Evolutionary conservation across 768 basidiomycete species (phyloP), one percentile per base, ranked within the genome.

Genomic region (Tricholomella constricta): DNA sequence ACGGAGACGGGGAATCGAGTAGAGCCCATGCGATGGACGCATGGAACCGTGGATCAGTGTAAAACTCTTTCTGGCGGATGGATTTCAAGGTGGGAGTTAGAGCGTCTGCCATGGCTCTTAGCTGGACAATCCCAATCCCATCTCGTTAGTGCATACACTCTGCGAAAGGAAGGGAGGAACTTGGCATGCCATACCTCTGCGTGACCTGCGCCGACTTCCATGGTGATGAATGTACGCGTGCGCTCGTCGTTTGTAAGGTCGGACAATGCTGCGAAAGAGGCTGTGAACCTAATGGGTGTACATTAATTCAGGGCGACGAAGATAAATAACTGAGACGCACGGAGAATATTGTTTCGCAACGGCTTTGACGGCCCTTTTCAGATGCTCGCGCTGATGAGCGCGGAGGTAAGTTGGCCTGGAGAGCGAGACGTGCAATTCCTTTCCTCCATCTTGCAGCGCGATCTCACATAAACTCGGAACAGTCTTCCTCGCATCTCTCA

Each of bases 1-100:
- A 27, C n/a, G 49, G 19, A 8, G 48, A 7, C 8, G 53, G 38
- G 27, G 50, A 58, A 61, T 81, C 75, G 45, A 92, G 79, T 38
- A 93, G 75, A 12, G 86, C 84, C 94, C 95, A 97, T 9, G 85
- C 92, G 49, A 97, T 84, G 2, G 93, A 95, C 11, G 89, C 80
- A 65, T 98, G 95, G 63, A 94, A 97, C 40, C 86, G 82, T 17
- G 95, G 93, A 26, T 82, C 72, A 29, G 73, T 62, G 70, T 98
- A 96, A 69, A 91, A 97, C 51, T 81, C 78, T 57, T 86, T 85
- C 59, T 95, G 88, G 48, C 86, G 85, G 29, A 91, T 72, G 3
- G 68, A 64, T 25, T 71, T 71, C 41, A 96, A 71, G 6, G 77
- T 72, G 1, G 88, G 86, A 4, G 78, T 74, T 36, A 97, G 68